phyloP scores from a whole-genome alignment of 352 stramenopile species.

The Globisporangium parvum region DNA sequence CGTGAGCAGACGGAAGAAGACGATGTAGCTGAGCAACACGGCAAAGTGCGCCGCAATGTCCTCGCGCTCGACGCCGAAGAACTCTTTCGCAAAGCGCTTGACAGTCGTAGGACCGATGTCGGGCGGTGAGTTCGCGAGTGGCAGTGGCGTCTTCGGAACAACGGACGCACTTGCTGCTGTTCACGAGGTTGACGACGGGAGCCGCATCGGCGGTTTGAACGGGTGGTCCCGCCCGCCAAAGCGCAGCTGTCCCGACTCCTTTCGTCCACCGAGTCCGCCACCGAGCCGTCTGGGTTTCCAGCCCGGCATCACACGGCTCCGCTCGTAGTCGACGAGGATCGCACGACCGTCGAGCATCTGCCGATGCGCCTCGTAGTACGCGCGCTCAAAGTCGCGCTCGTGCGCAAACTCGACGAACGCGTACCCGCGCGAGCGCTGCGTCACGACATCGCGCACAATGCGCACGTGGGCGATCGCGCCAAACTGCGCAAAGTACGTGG shows the following conservation, averaged over 20 bases:
- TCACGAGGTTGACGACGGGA: background rate
- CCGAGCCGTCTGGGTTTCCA: slow-evolving; percentile 82
- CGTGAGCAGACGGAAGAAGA: slow-evolving; percentile 21
- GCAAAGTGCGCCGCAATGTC: slow-evolving; percentile 26
- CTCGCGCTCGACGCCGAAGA: slow-evolving; percentile 25
- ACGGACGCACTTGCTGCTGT: too few relatives aligned
- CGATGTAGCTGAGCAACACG: slow-evolving; percentile 21
- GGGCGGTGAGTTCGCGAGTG: slow-evolving; percentile 13
- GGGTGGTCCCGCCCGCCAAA: slow-evolving; percentile 75
- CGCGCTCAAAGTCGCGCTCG: slow-evolving; percentile 46
- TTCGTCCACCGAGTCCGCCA: slow-evolving; percentile 64
- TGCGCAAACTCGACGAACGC: slow-evolving; percentile 70
- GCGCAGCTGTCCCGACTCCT: slow-evolving; percentile 78
- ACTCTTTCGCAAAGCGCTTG: slow-evolving; percentile 13
- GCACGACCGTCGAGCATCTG: slow-evolving; percentile 46
- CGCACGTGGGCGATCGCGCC: slow-evolving; percentile 43
- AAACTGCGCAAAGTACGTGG: slow-evolving; percentile 34
- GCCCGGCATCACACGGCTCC: slow-evolving; percentile 64
- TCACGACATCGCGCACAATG: slow-evolving; percentile 61
- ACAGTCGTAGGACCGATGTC: slow-evolving; percentile 23
- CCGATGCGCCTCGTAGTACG: slow-evolving; percentile 51
- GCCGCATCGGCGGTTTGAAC: slow-evolving; percentile 41
- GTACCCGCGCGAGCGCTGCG: slow-evolving; percentile 64
- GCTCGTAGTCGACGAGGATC: slow-evolving; percentile 77
- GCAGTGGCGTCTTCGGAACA: too few relatives aligned